These are phyloP conservation scores for Candolleomyces eurysporus DNA, from an alignment of 768 basidiomycete species.

Conservation along the genomic window DNA sequence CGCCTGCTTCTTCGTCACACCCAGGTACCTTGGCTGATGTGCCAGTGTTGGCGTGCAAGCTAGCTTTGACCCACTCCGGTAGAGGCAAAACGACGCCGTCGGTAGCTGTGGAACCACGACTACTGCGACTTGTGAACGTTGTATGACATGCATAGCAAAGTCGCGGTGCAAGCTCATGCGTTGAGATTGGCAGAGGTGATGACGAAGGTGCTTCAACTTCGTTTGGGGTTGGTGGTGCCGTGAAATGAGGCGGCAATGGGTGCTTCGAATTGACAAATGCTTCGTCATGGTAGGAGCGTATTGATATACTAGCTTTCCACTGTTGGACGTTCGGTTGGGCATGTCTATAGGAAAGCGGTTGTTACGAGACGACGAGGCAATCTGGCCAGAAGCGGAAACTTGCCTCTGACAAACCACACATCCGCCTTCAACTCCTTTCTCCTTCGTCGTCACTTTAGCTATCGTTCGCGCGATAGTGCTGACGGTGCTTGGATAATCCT, in stretches of 20 bases:
- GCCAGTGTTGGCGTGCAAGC: slow-evolving; percentile 4
- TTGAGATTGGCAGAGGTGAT: slow-evolving; percentile 26
- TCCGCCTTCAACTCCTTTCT: slow-evolving; percentile 34
- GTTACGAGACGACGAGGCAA: not conserved
- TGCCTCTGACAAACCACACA: slow-evolving; percentile 73
- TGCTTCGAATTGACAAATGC: slow-evolving; percentile 20
- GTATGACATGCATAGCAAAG: slow-evolving; percentile 68
- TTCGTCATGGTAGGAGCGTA: slow-evolving; percentile 48
- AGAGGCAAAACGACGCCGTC: slow-evolving; percentile 23
- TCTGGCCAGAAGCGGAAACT: slow-evolving; percentile 1
- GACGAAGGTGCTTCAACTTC: slow-evolving; percentile 1
- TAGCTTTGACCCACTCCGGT: slow-evolving; percentile 36
- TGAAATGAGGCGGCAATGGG: slow-evolving; percentile 26
- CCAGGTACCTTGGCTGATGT: slow-evolving; percentile 1
- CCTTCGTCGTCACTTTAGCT: slow-evolving; percentile 71
- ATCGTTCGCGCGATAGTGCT: slow-evolving; percentile 81
- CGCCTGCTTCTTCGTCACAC: slow-evolving; percentile 19
- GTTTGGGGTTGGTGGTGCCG: slow-evolving; percentile 15
- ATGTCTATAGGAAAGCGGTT: slow-evolving; percentile 40
- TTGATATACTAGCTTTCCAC: slow-evolving; percentile 76
- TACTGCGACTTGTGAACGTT: slow-evolving; percentile 56
- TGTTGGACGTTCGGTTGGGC: slow-evolving; percentile 61
- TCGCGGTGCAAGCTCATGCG: slow-evolving; percentile 19
- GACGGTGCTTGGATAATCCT: slow-evolving; percentile 83
- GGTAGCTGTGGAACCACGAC: slow-evolving; percentile 29